phyloP scores from a whole-genome alignment of 1,284 basidiomycete genomes.

The Puccinia polysora region DNA sequence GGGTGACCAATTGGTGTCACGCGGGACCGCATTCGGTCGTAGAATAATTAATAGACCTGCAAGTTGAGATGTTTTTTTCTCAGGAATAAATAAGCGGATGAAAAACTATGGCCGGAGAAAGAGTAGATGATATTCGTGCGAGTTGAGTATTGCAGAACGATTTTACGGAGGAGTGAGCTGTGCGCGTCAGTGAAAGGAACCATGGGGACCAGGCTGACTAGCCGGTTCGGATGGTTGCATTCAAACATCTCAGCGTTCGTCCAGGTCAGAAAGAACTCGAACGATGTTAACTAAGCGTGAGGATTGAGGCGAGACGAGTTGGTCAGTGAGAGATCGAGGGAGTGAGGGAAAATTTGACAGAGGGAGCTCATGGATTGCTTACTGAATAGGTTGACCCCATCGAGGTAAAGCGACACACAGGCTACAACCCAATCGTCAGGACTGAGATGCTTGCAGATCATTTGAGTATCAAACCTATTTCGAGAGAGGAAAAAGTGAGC shows the following conservation, averaged over 20 bases:
- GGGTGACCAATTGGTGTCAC: no score
- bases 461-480: slow-evolving; percentile 40
- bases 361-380: background rate
- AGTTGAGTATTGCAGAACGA: no score
- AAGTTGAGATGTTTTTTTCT: no score
- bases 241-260: background rate
- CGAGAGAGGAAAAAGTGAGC: background rate
- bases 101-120: background rate
- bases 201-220: no score
- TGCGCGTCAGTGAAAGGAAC: no score
- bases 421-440: slow-evolving; percentile 42
- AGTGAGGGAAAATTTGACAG: background rate
- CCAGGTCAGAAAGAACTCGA: slow-evolving; percentile 32
- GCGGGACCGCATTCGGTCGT: no score
- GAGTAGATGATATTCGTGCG: no score
- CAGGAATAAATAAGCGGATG: background rate
- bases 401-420: slow-evolving; percentile 39
- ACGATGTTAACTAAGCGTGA: slow-evolving; percentile 19
- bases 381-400: slow-evolving; percentile 41
- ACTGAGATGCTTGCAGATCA: slow-evolving; percentile 42
- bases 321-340: background rate
- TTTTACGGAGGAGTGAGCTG: no score
- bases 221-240: no score
- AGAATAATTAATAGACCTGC: no score
- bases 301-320: background rate